Conservation (phyloP, 2,329 filamentous ascomycete species). For the Trichoderma atroviride region DNA sequence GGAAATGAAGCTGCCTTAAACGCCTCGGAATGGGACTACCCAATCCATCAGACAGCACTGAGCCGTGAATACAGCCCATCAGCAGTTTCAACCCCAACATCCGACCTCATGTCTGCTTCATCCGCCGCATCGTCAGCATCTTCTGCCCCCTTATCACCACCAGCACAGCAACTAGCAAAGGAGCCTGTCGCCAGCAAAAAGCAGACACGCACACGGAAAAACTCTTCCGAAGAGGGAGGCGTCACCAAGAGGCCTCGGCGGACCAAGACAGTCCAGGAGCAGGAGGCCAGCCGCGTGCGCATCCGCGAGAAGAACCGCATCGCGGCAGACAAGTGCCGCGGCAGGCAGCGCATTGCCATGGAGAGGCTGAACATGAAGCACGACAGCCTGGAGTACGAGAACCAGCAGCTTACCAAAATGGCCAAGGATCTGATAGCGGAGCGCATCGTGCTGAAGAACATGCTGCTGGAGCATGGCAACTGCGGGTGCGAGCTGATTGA, state of each 20-base stretch:
- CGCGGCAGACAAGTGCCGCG: slow-evolving; percentile 26
- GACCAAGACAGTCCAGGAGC: slow-evolving; percentile 6
- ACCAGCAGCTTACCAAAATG: slow-evolving; percentile 12
- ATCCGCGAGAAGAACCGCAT: slow-evolving; percentile 27
- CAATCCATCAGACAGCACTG: neutral
- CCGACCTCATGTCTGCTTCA: neutral
- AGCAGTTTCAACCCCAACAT: neutral
- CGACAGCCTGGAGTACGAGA: slow-evolving; percentile 10
- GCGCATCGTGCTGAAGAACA: slow-evolving; percentile 24
- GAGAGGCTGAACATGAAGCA: slow-evolving; percentile 20
- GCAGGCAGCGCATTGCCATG: slow-evolving; percentile 18
- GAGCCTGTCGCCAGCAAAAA: neutral
- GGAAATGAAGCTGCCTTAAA: neutral
- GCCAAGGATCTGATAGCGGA: slow-evolving; percentile 18
- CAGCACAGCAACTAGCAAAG: neutral
- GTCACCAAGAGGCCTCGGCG: neutral
- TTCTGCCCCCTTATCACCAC: neutral
- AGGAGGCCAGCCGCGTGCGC: slow-evolving; percentile 13
- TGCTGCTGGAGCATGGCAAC: slow-evolving; percentile 24
- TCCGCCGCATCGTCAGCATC: neutral
- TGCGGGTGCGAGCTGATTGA: slow-evolving; percentile 24
- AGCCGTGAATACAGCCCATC: slow-evolving; percentile 5
- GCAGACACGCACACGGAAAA: slow-evolving; percentile 8
- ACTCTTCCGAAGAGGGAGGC: neutral
- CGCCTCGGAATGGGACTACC: slow-evolving; percentile 11